A percentile compares a stretch with the other conserved stretches of the same genome.
phyloP scores from a whole-genome alignment of 202 grass and related monocot genomes.

The Eragrostis tef region DNA sequence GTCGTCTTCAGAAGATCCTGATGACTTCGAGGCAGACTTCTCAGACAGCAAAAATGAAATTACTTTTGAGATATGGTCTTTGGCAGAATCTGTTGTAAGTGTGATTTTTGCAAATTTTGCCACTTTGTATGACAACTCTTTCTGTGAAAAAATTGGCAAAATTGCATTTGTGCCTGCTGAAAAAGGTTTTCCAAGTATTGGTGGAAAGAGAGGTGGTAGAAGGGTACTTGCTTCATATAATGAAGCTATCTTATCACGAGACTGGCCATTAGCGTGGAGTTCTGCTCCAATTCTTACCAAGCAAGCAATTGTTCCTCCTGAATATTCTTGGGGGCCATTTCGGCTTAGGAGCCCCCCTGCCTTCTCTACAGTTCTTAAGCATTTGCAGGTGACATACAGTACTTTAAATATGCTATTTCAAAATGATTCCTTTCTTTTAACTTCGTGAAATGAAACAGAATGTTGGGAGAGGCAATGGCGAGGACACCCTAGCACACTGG shows the following conservation, averaged over 20 bases:
- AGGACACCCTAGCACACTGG: conserved; percentile 94
- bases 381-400: conserved; percentile 69
- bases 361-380: conserved; percentile 83
- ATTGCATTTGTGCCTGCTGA: conserved; percentile 97
- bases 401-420: conserved; percentile 33
- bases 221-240: conserved; percentile 85
- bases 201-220: conserved; percentile 94
- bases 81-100: conserved; percentile 81
- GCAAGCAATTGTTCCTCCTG: conserved; percentile 82
- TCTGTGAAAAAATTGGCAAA: conserved; percentile 87
- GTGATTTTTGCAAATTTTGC: conserved; percentile 90
- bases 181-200: conserved; percentile 96
- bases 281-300: conserved; percentile 85
- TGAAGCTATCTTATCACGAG: conserved; percentile 79
- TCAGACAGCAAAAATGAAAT: conserved; percentile 70
- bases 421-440: conserved; percentile 41
- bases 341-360: conserved; percentile 78
- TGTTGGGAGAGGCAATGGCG: conserved; percentile 93
- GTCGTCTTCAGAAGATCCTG: conserved; percentile 52
- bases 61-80: conserved; percentile 77
- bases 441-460: conserved; percentile 58
- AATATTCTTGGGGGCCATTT: conserved; percentile 96
- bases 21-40: conserved; percentile 80
- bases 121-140: conserved; percentile 78
- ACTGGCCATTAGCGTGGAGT: conserved; percentile 93